phyloP scores from a whole-genome alignment of 495 filamentous ascomycete species.

The Aspergillus nanangensis region DNA sequence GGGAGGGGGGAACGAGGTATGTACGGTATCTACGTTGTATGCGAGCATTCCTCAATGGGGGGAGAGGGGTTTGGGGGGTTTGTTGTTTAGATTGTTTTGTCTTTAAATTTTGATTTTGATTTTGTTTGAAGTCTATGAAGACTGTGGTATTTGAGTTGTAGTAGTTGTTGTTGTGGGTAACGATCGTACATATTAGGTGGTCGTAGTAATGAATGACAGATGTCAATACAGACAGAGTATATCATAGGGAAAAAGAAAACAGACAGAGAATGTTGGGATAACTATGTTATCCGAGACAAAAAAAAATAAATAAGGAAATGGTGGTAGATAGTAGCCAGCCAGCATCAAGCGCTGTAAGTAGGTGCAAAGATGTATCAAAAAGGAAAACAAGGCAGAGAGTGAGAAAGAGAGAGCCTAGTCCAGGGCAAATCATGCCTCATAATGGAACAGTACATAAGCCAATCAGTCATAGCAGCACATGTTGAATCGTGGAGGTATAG shows the following conservation, averaged over 20 bases:
- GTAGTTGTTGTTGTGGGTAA: neutral
- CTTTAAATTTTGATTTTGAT: neutral
- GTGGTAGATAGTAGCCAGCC: too few species aligned
- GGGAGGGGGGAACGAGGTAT: too few species aligned
- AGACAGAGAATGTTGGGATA: neutral
- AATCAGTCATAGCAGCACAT: conserved; percentile 6
- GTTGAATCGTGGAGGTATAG: too few species aligned
- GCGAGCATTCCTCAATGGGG: too few species aligned
- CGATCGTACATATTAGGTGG: neutral
- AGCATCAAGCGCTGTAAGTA: too few species aligned
- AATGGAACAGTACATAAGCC: neutral
- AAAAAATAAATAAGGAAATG: neutral
- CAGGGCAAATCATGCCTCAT: neutral
- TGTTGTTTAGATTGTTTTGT: too few species aligned
- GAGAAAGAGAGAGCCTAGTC: too few species aligned
- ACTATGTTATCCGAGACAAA: neutral
- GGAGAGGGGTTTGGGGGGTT: too few species aligned
- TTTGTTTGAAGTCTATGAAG: too few species aligned
- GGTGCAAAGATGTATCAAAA: neutral
- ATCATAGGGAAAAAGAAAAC: too few species aligned
- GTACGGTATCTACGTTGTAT: too few species aligned
- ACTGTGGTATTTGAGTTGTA: neutral
- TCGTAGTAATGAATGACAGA: neutral
- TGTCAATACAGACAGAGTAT: neutral
- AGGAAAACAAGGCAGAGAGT: neutral